phyloP scores from a whole-genome alignment of 768 basidiomycete genomes.

The Strobilomyces confusus region DNA sequence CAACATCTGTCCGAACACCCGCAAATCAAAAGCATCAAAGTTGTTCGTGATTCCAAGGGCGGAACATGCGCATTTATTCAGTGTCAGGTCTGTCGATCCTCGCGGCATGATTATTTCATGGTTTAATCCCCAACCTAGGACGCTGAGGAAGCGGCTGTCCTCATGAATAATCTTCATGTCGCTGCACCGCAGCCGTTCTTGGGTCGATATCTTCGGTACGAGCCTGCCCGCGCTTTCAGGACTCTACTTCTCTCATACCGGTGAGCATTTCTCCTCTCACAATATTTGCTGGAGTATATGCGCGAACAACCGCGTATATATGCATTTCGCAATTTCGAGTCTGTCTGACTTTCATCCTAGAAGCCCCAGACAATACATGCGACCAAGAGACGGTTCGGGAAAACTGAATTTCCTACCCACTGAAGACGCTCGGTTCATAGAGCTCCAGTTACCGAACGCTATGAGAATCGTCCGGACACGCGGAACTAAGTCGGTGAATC shows the following conservation, averaged over 20 bases:
- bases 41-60: constrained; percentile 71
- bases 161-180: constrained; percentile 59
- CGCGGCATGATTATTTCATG: background rate
- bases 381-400: constrained; percentile 13
- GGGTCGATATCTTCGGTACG: constrained; percentile 72
- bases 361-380: constrained; percentile 22
- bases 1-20: constrained; percentile 65
- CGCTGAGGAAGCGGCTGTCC: constrained; percentile 48
- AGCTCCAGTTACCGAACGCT: constrained; percentile 50
- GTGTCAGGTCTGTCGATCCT: constrained; percentile 56
- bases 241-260: constrained; percentile 74
- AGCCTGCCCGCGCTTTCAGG: constrained; percentile 72
- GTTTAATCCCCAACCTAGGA: constrained; percentile 37
- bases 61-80: constrained; percentile 84
- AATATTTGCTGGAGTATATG: constrained; percentile 10
- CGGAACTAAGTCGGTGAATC: constrained; percentile 45
- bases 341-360: constrained; percentile 11
- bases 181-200: constrained; percentile 58
- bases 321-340: background rate
- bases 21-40: constrained; percentile 62
- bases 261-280: constrained; percentile 31
- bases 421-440: constrained; percentile 30
- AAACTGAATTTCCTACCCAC: constrained; percentile 11
- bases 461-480: constrained; percentile 58
- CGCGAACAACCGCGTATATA: constrained; percentile 21